phyloP scores from a whole-genome alignment of 1,139 yeast species.

The Yarrowia galli region DNA sequence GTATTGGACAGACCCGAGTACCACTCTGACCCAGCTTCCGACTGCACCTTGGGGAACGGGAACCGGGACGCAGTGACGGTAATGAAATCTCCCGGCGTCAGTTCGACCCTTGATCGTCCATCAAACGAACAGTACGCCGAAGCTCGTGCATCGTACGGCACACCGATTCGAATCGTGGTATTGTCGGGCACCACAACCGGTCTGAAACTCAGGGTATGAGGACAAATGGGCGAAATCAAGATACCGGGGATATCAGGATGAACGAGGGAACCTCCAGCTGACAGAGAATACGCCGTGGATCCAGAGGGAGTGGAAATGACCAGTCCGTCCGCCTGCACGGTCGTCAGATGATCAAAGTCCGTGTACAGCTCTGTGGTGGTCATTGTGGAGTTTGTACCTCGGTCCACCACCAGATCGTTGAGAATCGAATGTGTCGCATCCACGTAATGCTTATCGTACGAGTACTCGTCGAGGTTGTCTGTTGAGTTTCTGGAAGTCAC shows the following conservation, averaged over 20 bases:
- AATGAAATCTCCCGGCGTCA: conserved; percentile 71
- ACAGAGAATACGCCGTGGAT: conserved; percentile 85
- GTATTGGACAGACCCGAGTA: conserved; percentile 58
- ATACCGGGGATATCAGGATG: conserved; percentile 88
- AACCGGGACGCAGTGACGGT: conserved; percentile 74
- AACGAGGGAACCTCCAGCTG: conserved; percentile 87
- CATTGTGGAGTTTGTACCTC: conserved; percentile 84
- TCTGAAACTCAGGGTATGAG: conserved; percentile 81
- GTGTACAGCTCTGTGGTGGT: conserved; percentile 79
- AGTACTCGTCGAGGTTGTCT: conserved; percentile 47
- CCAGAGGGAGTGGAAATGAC: conserved; percentile 90
- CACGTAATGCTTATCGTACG: conserved; percentile 48
- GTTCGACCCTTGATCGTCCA: conserved; percentile 75
- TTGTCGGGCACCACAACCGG: conserved; percentile 81
- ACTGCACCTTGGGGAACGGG: conserved; percentile 76
- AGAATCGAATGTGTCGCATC: conserved; percentile 64
- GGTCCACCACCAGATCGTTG: conserved; percentile 83
- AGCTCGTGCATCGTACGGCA: conserved; percentile 69
- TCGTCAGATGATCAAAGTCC: conserved; percentile 75
- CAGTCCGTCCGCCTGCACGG: conserved; percentile 89
- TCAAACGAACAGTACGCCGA: conserved; percentile 85
- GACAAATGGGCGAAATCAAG: conserved; percentile 82
- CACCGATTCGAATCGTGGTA: conserved; percentile 69
- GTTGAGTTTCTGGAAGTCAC: conserved; percentile 43
- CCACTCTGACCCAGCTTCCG: conserved; percentile 54